Percentiles rank a stretch among this genome's conserved stretches.
phyloP scores from a whole-genome alignment of 441 rosid species.

The Raphanus hybrid region DNA sequence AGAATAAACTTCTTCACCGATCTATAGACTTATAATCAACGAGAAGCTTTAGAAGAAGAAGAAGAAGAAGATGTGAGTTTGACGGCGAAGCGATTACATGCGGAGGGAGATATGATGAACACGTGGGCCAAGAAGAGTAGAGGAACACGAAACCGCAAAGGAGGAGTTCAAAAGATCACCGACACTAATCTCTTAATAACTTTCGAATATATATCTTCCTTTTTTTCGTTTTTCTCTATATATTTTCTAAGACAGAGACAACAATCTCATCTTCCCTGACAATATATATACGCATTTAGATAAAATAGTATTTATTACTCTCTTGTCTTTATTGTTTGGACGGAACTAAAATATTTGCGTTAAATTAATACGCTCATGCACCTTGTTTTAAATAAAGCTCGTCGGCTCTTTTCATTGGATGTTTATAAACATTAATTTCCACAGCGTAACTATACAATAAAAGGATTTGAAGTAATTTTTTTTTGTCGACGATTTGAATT shows the following conservation, averaged over 20 bases:
- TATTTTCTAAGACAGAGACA: conserved; percentile 45
- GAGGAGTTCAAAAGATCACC: conserved; percentile 43
- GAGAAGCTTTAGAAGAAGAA: not conserved
- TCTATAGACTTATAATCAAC: conserved; percentile 10
- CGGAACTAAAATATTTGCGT: conserved; percentile 39
- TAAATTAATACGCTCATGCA: conserved; percentile 36
- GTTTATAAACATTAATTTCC: conserved; percentile 2
- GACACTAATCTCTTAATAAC: conserved; percentile 41
- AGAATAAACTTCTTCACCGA: not conserved
- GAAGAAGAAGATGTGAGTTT: conserved; percentile 32
- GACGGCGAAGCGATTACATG: conserved; percentile 48
- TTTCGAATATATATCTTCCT: conserved; percentile 5
- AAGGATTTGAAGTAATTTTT: not conserved
- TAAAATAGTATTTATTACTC: conserved; percentile 22
- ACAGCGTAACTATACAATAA: not conserved
- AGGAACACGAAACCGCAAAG: conserved; percentile 44
- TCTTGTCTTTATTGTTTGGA: conserved; percentile 41
- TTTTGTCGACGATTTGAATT: not conserved
- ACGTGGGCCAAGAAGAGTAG: conserved; percentile 47
- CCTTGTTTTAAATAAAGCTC: conserved; percentile 28
- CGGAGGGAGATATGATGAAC: conserved; percentile 40
- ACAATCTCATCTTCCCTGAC: conserved; percentile 46
- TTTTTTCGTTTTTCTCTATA: conserved; percentile 5
- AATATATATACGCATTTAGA: conserved; percentile 22
- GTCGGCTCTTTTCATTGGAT: conserved; percentile 37